A percentile compares a stretch with the other conserved stretches of the same genome.
Conservation (phyloP, 225 moss, liverwort and hornwort genomes). For the Marchantia paleacea region DNA sequence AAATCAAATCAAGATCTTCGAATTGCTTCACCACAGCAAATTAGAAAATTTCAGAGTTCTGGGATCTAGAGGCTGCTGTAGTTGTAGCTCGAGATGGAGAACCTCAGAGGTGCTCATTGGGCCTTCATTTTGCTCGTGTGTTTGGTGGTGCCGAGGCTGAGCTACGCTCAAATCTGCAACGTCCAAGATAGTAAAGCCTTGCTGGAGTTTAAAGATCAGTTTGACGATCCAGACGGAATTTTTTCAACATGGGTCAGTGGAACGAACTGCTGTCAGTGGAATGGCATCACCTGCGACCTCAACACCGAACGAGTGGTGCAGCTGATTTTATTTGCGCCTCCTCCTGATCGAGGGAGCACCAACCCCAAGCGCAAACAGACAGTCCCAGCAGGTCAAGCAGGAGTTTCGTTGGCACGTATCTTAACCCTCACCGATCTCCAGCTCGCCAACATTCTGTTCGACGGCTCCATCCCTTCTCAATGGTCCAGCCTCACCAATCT, state of each 20-base stretch:
- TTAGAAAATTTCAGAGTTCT: too few relatives aligned
- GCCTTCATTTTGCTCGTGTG: not conserved
- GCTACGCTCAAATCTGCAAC: not conserved
- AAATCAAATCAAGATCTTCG: too few relatives aligned
- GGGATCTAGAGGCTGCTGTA: too few relatives aligned
- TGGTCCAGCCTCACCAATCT: conserved; percentile 14
- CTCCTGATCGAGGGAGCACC: not conserved
- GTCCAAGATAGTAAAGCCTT: not conserved
- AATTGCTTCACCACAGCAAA: too few relatives aligned
- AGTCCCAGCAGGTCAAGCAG: conserved; percentile 2
- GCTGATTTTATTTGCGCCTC: not conserved
- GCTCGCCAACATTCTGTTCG: conserved; percentile 25
- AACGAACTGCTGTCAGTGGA: not conserved
- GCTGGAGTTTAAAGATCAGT: conserved; percentile 3
- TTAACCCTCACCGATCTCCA: conserved; percentile 1
- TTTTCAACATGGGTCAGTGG: not conserved
- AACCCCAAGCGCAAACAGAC: not conserved
- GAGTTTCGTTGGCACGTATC: conserved; percentile 27
- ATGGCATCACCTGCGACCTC: not conserved
- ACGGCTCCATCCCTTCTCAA: conserved; percentile 27
- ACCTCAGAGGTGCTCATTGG: too few relatives aligned
- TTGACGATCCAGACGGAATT: not conserved
- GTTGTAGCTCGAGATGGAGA: too few relatives aligned
- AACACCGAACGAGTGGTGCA: not conserved
- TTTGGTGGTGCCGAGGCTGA: not conserved